These are phyloP conservation scores for Antitrichia curtipendula DNA, from an alignment of 225 moss, liverwort and hornwort species.

Conservation along the genomic window DNA sequence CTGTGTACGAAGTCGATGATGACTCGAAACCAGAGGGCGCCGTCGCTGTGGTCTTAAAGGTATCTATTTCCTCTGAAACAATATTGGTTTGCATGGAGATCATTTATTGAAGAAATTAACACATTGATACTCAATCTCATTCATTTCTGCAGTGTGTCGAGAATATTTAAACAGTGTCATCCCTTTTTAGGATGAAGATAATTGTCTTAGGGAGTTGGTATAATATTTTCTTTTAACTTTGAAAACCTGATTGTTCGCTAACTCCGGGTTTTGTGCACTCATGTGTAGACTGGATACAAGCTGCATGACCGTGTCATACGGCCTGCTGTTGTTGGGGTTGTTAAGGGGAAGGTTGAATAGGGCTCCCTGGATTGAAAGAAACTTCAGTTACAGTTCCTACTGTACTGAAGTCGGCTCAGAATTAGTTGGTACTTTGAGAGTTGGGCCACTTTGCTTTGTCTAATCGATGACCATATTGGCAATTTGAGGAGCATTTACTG, in stretches of 20 bases:
- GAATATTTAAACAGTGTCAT: neutral
- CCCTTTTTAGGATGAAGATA: neutral
- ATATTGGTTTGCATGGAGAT: neutral
- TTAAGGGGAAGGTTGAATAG: constrained; percentile 34
- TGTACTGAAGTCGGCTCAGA: constrained; percentile 27
- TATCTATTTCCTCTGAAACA: constrained; percentile 1
- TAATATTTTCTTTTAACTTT: neutral
- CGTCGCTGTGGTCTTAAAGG: constrained; percentile 72
- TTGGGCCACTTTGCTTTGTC: neutral
- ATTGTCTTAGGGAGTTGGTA: neutral
- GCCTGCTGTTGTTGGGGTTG: constrained; percentile 81
- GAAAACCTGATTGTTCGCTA: neutral
- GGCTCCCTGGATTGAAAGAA: neutral
- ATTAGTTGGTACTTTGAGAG: constrained; percentile 18
- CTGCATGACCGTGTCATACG: constrained; percentile 80
- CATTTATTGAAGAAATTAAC: neutral
- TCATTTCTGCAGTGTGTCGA: neutral
- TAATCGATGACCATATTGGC: neutral
- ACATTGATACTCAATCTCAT: neutral
- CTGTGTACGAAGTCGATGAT: constrained; percentile 77
- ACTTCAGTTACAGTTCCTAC: constrained; percentile 2
- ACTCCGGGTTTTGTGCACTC: neutral
- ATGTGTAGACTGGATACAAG: constrained; percentile 66
- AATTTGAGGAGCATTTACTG: neutral
- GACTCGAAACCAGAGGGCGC: constrained; percentile 45